Base-by-base conservation (phyloP, 169 alveolate species). In the Babesia microti region DNA sequence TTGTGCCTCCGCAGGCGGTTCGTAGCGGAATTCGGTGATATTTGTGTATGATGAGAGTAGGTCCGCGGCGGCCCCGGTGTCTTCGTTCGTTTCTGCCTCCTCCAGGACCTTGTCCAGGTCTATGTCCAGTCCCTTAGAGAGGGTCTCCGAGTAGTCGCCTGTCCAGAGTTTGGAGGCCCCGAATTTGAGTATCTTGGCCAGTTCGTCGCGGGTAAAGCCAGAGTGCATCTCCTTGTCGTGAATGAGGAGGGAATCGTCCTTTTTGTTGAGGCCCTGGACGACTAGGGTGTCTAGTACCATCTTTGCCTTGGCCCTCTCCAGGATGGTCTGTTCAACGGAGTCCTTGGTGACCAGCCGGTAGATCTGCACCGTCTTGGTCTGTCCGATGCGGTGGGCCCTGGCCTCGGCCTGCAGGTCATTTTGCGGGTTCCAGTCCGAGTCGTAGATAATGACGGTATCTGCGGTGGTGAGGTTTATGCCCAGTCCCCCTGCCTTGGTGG, bases 321-420 rank as follows among this genome's bases (percentile, higher is more conserved):
- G 74, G 42, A 95, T 95, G 37, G 91, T 93, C 56, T 93, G 98
- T 61, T 95, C 99, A 37, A 93, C 84, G 1, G 98, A 89, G 68
- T 89, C 95, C 72, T 91, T 89, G 27, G 98, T 91, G 18, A 91
- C 89, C 29, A 95, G 66, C 41, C 98, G 81, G 61, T 88, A 93
- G 19, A 95, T 94, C 45, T 86, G 91, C 12, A 94, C 99, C 23
- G 88, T 85, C 61, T 89, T 94, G 21, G 92, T 91, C 66, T 94
- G 96, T 7, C 99, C 99, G 29, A 94, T 94, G 42, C 99, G 81
- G 68, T 95, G 99, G 19, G 98, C 99, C 42, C 97, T 85, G 19
- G 97, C 99, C 84, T 93, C 97, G 9, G 99, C 99, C 55, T 95
- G 94, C 51, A 95, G 72, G 59, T 95, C 99, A 53, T 93, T 91